These are phyloP conservation scores for Vanrija sp. DNA, from an alignment of 1,284 basidiomycete species.

Conservation along the genomic window DNA sequence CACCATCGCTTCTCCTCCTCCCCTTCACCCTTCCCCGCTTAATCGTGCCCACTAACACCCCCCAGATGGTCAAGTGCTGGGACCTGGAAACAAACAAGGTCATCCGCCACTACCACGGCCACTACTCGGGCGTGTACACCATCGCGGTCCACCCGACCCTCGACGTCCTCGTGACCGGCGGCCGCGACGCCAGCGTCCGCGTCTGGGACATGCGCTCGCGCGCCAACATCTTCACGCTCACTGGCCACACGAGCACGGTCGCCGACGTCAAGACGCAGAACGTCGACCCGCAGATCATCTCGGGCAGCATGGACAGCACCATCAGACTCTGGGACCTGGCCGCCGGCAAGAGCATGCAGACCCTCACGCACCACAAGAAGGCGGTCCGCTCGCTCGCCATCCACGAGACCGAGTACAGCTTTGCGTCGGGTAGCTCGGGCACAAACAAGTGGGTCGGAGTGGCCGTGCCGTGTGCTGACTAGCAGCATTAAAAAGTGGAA, in stretches of 20 bases:
- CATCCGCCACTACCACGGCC: slow-evolving; percentile 96
- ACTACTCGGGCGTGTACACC: slow-evolving; percentile 91
- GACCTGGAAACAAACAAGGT: slow-evolving; percentile 98
- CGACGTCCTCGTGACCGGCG: slow-evolving; percentile 89
- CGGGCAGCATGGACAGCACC: slow-evolving; percentile 96
- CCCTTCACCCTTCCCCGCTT: background rate
- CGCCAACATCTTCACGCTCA: slow-evolving; percentile 86
- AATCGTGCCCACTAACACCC: slow-evolving; percentile 43
- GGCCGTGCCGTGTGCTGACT: background rate
- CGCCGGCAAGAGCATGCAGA: slow-evolving; percentile 91
- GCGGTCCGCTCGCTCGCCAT: slow-evolving; percentile 88
- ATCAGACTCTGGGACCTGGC: slow-evolving; percentile 98
- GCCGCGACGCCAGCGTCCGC: slow-evolving; percentile 89
- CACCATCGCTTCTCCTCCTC: too few relatives aligned
- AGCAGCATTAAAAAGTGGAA: slow-evolving; percentile 94
- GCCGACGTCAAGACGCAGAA: slow-evolving; percentile 93
- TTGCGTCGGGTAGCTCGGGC: slow-evolving; percentile 89
- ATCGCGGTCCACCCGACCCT: slow-evolving; percentile 88
- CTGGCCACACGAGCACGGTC: slow-evolving; percentile 90
- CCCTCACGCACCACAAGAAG: slow-evolving; percentile 98
- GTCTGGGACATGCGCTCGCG: slow-evolving; percentile 99
- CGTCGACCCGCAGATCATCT: slow-evolving; percentile 94
- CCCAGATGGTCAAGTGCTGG: slow-evolving; percentile 97
- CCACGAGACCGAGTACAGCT: slow-evolving; percentile 93
- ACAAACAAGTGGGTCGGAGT: slow-evolving; percentile 67